Evolutionary conservation across 371 early-diverging fungal genomes (phyloP), one percentile per base, ranked within the genome.

Genomic region (Mucor sp.): DNA sequence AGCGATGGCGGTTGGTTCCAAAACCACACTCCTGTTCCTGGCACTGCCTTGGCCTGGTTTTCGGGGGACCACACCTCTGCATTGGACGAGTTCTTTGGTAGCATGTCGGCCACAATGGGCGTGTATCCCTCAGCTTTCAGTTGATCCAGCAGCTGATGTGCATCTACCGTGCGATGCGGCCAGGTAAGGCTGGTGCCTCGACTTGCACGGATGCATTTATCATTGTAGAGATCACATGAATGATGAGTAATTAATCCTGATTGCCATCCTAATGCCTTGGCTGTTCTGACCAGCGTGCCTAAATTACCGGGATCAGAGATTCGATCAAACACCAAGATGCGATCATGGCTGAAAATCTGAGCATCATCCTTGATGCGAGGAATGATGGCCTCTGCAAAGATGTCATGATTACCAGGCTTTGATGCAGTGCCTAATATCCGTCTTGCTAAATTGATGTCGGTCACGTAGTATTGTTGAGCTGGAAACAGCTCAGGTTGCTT

Each of bases 221-320:
- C 82, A 63, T 87, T 85, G 57, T 75, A 85, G 17, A 80, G 39
- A 67, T 89, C 89, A 43, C 87, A 80, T 4, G 85, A 81, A 0
- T 79, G 75, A 7, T 84, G 74, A 1, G 82, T 84, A 14, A 77
- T 68, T 68, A 83, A 60, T 1, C 80, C 83, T 3, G 76, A 75
- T 57, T 75, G 67, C 89, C 89, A 89, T 9, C 81, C 83, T 8
- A 89, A 69, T 0, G 80, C 87, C 44, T 67, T 79, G 9, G 82
- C 87, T 12, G 89, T 80, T 17, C 87, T 72, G 2, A 89, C 75
- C 27, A 89, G 60, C 1, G 76, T 76, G 7, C 89, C 89, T 58
- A 86, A 69, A 57, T 84, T 85, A 4, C 82, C 86, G 14, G 87
- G 85, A 68, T 87, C 86, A 32, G 71, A 81, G 33, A 89, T 76